A percentile compares a stretch with the other conserved stretches of the same genome.
phyloP scores from a whole-genome alignment of 805 yeast genomes.

The Candida palmyrensis region DNA sequence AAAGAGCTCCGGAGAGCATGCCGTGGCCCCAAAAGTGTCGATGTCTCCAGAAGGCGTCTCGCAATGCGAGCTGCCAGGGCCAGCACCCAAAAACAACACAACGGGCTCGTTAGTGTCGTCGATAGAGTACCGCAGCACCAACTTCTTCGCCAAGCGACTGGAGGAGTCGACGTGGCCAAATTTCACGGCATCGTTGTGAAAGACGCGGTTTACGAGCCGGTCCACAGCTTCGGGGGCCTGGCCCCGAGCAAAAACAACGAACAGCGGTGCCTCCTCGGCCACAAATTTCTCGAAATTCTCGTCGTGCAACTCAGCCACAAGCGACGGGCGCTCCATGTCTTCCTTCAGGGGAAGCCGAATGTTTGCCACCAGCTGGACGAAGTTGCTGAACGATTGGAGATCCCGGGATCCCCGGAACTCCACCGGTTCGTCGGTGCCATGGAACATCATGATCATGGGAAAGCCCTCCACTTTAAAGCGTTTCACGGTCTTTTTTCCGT shows the following conservation, averaged over 20 bases:
- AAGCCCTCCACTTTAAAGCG: slow-evolving; percentile 54
- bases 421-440: slow-evolving; percentile 45
- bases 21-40: slow-evolving; percentile 17
- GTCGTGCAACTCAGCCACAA: slow-evolving; percentile 29
- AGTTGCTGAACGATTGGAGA: slow-evolving; percentile 46
- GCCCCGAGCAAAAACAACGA: slow-evolving; percentile 56
- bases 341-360: slow-evolving; percentile 13
- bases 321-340: slow-evolving; percentile 7
- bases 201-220: slow-evolving; percentile 44
- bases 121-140: slow-evolving; percentile 42
- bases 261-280: slow-evolving; percentile 21
- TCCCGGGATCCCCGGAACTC: slow-evolving; percentile 55
- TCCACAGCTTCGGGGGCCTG: too few relatives aligned
- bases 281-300: slow-evolving; percentile 40
- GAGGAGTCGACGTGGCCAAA: slow-evolving; percentile 21
- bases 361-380: slow-evolving; percentile 38
- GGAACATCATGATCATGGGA: slow-evolving; percentile 61
- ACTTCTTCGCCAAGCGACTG: slow-evolving; percentile 28
- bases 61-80: too few relatives aligned
- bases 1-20: slow-evolving; percentile 24
- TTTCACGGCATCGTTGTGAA: slow-evolving; percentile 34
- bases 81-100: slow-evolving; percentile 47
- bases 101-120: slow-evolving; percentile 50
- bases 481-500: slow-evolving; percentile 44
- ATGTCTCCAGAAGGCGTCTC: slow-evolving; percentile 17